Conservation (phyloP, 2,329 filamentous ascomycete genomes). For the Sclerotinia nivalis region DNA sequence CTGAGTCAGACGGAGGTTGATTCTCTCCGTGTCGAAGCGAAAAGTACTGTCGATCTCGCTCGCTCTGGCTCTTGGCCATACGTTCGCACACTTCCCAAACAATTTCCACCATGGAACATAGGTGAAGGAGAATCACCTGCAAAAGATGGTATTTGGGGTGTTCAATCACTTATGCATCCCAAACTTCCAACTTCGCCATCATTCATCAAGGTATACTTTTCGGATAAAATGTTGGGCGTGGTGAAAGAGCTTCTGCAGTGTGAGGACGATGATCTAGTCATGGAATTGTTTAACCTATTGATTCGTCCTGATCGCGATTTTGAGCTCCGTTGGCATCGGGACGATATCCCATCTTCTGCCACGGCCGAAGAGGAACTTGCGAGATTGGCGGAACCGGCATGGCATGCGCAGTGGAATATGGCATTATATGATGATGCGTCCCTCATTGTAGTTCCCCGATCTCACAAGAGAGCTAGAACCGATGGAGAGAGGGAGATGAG, state of each 20-base stretch:
- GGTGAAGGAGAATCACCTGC: conserved; percentile 26
- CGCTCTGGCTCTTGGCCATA: conserved; percentile 75
- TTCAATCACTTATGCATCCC: conserved; percentile 82
- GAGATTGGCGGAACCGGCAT: conserved; percentile 60
- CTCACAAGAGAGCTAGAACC: conserved; percentile 71
- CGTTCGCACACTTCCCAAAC: conserved; percentile 82
- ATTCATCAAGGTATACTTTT: conserved; percentile 74
- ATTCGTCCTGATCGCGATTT: conserved; percentile 72
- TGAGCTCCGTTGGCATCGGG: conserved; percentile 79
- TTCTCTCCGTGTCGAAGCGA: conserved; percentile 60
- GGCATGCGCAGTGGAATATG: conserved; percentile 86
- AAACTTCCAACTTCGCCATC: conserved; percentile 59
- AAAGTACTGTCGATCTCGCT: conserved; percentile 59
- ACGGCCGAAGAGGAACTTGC: conserved; percentile 65
- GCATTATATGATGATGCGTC: conserved; percentile 74
- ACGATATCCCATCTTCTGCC: conserved; percentile 73
- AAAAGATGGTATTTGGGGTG: conserved; percentile 77
- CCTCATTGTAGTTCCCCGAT: conserved; percentile 75
- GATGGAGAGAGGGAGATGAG: conserved; percentile 65
- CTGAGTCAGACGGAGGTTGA: conserved; percentile 58
- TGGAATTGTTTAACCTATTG: conserved; percentile 88
- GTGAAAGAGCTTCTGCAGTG: conserved; percentile 63
- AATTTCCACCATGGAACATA: conserved; percentile 85
- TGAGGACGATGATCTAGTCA: conserved; percentile 65
- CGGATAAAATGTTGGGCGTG: conserved; percentile 59